Percentiles rank a stretch among this genome's conserved stretches.
Evolutionary conservation across 768 basidiomycete species (phyloP).

Genomic region (Leccinum subgranulosum): DNA sequence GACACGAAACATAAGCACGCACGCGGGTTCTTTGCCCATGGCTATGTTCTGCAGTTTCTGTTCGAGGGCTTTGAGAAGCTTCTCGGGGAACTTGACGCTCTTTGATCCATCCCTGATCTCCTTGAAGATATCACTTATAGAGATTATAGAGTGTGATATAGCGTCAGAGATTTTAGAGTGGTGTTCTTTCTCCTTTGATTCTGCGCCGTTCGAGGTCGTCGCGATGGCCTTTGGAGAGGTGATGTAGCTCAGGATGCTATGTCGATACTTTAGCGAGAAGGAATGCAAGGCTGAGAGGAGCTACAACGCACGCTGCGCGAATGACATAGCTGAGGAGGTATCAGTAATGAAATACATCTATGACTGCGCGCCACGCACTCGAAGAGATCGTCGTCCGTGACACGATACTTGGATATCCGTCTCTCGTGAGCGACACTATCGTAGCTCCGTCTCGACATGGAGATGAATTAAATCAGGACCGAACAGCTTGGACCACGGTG

Average conservation of each 20-base stretch:
- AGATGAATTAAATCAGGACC: constrained; percentile 16
- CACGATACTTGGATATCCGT: constrained; percentile 70
- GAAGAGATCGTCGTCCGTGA: constrained; percentile 84
- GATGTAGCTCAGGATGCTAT: constrained; percentile 70
- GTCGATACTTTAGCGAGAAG: constrained; percentile 8
- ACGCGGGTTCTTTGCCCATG: constrained; percentile 90
- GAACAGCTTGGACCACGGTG: not conserved
- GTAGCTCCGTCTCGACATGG: constrained; percentile 74
- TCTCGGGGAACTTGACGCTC: constrained; percentile 92
- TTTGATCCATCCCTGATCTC: constrained; percentile 76
- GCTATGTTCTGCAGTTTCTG: constrained; percentile 88
- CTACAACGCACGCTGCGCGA: constrained; percentile 70
- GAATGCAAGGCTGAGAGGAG: not conserved
- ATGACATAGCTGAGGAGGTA: constrained; percentile 62
- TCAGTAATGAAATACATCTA: constrained; percentile 1
- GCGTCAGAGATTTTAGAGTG: constrained; percentile 64
- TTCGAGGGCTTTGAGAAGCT: constrained; percentile 87
- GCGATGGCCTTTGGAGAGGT: constrained; percentile 54
- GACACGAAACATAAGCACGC: constrained; percentile 34
- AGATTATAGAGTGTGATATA: constrained; percentile 51
- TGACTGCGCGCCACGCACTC: constrained; percentile 49
- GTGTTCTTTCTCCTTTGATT: constrained; percentile 59
- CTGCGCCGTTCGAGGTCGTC: constrained; percentile 30
- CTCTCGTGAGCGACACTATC: constrained; percentile 67
- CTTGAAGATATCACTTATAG: constrained; percentile 77